Evolutionary conservation across 202 grass and related monocot genomes (phyloP).

Genomic region (Carex sylvatica): DNA sequence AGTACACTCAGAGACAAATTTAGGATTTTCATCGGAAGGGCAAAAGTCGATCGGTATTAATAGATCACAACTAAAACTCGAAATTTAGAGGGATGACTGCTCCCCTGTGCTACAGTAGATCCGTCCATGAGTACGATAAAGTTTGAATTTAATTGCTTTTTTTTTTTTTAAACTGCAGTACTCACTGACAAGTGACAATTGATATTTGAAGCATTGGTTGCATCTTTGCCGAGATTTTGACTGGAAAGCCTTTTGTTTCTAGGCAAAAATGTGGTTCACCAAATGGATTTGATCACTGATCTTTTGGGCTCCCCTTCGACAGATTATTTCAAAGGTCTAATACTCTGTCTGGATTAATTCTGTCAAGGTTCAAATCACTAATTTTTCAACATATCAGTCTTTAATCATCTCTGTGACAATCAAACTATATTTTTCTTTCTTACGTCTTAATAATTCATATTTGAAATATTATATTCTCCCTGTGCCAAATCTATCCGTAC

Average conservation of each 20-base stretch:
- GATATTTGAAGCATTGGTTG: conserved; percentile 99
- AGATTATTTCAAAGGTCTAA: conserved; percentile 69
- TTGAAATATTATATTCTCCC: no score
- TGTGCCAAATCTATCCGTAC: no score
- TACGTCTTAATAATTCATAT: neutral
- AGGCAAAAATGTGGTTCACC: conserved; percentile 98
- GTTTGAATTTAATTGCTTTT: conserved; percentile 24
- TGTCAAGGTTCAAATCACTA: neutral
- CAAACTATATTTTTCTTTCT: neutral
- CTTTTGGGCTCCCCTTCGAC: conserved; percentile 73
- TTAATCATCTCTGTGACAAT: neutral
- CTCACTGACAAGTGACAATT: conserved; percentile 82
- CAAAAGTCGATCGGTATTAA: no score
- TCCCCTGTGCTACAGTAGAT: no score
- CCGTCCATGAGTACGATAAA: no score
- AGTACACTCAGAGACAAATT: no score
- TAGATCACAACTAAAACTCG: no score
- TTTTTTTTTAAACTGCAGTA: conserved; percentile 59
- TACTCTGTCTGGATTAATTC: conserved; percentile 16
- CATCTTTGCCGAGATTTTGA: conserved; percentile 96
- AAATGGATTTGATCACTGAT: conserved; percentile 98
- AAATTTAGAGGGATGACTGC: no score
- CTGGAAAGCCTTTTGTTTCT: conserved; percentile 95
- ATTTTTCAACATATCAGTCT: neutral
- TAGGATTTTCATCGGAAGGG: no score